Evolutionary conservation across 2,329 filamentous ascomycete species (phyloP), one percentile per base, ranked within the genome.

Genomic region (Alternaria tenuissima): DNA sequence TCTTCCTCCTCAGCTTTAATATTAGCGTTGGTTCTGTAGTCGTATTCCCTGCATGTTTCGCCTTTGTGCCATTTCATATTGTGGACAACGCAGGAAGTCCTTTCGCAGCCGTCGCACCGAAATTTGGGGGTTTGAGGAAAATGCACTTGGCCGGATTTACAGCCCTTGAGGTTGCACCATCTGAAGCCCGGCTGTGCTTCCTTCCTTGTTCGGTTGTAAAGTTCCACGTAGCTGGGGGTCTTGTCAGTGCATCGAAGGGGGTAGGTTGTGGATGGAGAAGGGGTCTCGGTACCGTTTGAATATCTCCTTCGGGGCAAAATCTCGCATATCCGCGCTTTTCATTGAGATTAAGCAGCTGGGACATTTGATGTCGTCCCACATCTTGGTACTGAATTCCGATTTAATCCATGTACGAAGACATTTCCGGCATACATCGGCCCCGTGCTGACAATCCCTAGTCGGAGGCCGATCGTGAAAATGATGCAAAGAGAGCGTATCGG

Each of bases 91-190:
- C 81, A 82, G 49, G 79, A 74, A 30, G 68, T 68, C 52, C 70
- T 75, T 39, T 69, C 65, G 68, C 80, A 82, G 3, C 53, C 43
- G 4, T 64, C 62, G 59, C 81, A 82, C 5, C 69, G 57, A 69
- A 82, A 81, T 18, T 81, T 82, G 0, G 83, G 80, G 4, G 79
- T 76, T 2, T 67, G 68, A 1, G 65, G 56, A 1, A 78, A 76
- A 47, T 87, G 85, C 3, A 86, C 77, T 63, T 88, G 85, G 0
- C 86, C 86, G 1, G 79, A 81, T 8, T 76, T 79, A 65, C 87
- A 89, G 3, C 76, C 78, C 0, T 83, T 75, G 7, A 61, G 57
- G 1, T 85, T 80, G 64, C 86, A 89, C 82, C 84, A 87, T 14
- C 81, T 71, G 64, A 87, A 88, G 32, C 81, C 81, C 0, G 79